Conservation (phyloP, 257 asterid genomes). For the Perilla frutescens region DNA sequence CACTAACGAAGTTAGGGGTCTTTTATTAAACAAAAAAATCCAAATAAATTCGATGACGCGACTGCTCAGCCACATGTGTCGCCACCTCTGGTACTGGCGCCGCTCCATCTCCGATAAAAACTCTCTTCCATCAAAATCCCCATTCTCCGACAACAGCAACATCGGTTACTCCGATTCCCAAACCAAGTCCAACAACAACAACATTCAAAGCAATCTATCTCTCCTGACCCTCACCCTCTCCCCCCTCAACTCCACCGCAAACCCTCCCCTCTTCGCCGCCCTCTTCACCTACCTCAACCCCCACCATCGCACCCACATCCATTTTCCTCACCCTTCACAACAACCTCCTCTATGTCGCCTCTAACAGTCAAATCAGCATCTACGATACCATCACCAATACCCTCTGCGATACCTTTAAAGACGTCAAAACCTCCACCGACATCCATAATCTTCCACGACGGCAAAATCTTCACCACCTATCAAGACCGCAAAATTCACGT, state of each 20-base stretch:
- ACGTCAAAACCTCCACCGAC: constrained; percentile 45
- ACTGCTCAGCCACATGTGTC: constrained; percentile 36
- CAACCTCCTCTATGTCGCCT: constrained; percentile 73
- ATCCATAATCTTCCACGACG: constrained; percentile 55
- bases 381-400: constrained; percentile 44
- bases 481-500: constrained; percentile 80
- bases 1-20: too few species aligned
- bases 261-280: constrained; percentile 38
- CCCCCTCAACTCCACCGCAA: constrained; percentile 35
- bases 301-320: constrained; percentile 37
- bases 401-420: constrained; percentile 49
- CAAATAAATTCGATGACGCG: too few species aligned
- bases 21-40: too few species aligned
- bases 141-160: constrained; percentile 44
- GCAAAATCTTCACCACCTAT: constrained; percentile 71
- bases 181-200: constrained; percentile 42
- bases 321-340: constrained; percentile 58
- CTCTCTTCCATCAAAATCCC: constrained; percentile 30
- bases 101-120: constrained; percentile 13
- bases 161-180: constrained; percentile 41
- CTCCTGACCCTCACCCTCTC: constrained; percentile 54
- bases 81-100: constrained; percentile 38
- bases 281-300: constrained; percentile 44
- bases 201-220: constrained; percentile 71
- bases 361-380: constrained; percentile 57